A percentile compares a stretch with the other conserved stretches of the same genome.
Evolutionary conservation across 2,329 filamentous ascomycete genomes (phyloP).

Genomic region (Ophiostoma sp.): DNA sequence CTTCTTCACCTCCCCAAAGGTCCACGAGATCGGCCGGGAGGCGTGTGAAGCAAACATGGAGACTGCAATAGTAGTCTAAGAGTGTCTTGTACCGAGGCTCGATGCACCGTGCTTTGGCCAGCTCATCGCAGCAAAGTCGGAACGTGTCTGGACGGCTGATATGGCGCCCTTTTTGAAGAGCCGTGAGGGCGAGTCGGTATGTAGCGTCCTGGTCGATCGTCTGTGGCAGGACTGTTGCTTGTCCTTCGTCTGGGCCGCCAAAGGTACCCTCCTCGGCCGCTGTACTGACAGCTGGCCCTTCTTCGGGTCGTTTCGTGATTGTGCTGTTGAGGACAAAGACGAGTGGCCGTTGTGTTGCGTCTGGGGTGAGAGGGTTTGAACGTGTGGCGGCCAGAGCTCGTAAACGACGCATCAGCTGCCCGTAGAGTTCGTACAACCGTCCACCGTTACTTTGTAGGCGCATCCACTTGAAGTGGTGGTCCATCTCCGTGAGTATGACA

Average conservation of each 20-base stretch:
- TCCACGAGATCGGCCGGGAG: constrained; percentile 19
- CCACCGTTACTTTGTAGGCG: constrained; percentile 26
- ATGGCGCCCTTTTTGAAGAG: constrained; percentile 9
- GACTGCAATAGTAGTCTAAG: constrained; percentile 28
- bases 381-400: constrained; percentile 16
- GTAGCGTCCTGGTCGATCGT: background rate
- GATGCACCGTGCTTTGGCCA: constrained; percentile 18
- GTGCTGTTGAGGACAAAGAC: constrained; percentile 29
- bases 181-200: constrained; percentile 15
- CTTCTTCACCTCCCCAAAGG: constrained; percentile 6
- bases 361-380: background rate
- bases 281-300: background rate
- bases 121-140: constrained; percentile 23
- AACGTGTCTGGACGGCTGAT: background rate
- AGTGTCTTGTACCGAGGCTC: constrained; percentile 28
- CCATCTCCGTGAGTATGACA: constrained; percentile 29
- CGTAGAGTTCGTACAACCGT: constrained; percentile 29
- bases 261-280: background rate
- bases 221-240: background rate
- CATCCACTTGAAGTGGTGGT: constrained; percentile 32
- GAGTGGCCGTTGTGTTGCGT: background rate
- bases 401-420: constrained; percentile 29
- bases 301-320: background rate
- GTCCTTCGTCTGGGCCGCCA: background rate
- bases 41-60: constrained; percentile 26